Base-by-base conservation (phyloP, 2,329 filamentous ascomycete genomes). In the Alternaria conjuncta region DNA sequence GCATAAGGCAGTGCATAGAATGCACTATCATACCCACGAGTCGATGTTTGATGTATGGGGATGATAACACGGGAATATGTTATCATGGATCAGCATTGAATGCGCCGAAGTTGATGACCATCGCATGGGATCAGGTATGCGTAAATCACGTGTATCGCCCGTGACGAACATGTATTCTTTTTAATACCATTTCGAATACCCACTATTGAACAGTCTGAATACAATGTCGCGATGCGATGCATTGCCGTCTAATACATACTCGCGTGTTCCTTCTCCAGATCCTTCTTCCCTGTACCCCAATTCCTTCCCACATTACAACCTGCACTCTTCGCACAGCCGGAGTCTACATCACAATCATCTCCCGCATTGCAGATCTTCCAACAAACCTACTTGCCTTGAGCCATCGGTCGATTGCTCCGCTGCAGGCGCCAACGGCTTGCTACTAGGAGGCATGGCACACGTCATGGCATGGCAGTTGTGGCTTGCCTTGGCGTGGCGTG, bases 181-280 rank as follows among this genome's bases (percentile, higher is more conserved):
- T 57, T 60, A 60, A 63, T 60, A 36, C 15, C 21, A 41, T 18
- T 59, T 60, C 32, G n/a, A 60, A 63, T 63, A 63, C 60, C 60
- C 60, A 50, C 9, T 13, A 8, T 46, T 55, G 25, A 47, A 26
- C 21, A 44, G 18, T 32, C 6, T 36, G 15, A 50, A 41, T 18
- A 4, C 15, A n/a, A 43, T 15, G 12, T 59, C 20, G 32, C 12
- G 20, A 25, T 60, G 30, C 47, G 20, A 36, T 51, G 28, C 8
- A 10, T 36, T 51, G 5, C 21, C 7, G 32, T 6, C 12, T 21
- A n/a, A 4, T 6, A 5, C 15, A 23, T 21, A 23, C 6, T n/a
- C 11, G 12, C 12, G n/a, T 1, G 8, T 36, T 13, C 6, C 1
- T n/a, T 13, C 6, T 23, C 15, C 46, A 2, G 5, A 50, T 18